These are phyloP conservation scores for Aspergillus sojae DNA, from an alignment of 2,329 filamentous ascomycete genomes.

Conservation along the genomic window DNA sequence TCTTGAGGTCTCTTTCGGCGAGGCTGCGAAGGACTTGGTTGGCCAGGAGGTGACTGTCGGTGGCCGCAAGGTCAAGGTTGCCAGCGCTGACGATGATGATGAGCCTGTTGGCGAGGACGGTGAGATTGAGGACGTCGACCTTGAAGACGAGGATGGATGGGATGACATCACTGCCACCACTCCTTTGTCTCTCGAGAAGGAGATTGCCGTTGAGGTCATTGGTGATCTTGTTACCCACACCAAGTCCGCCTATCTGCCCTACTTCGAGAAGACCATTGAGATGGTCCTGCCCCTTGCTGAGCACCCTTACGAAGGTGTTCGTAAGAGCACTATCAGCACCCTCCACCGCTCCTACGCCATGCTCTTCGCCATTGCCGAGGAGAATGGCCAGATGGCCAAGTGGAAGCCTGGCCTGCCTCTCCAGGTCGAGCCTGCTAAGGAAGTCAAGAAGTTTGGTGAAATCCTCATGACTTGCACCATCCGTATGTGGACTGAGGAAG, in stretches of 20 bases:
- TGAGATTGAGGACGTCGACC: constrained; percentile 64
- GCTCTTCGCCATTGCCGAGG: constrained; percentile 84
- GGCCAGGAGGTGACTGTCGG: constrained; percentile 76
- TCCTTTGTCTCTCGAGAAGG: constrained; percentile 90
- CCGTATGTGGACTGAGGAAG: constrained; percentile 83
- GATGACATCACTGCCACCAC: constrained; percentile 83
- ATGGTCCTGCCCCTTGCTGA: constrained; percentile 78
- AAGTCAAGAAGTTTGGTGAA: constrained; percentile 82
- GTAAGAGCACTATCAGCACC: constrained; percentile 87
- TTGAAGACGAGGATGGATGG: constrained; percentile 81
- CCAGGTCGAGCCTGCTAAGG: constrained; percentile 73
- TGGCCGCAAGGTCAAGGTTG: constrained; percentile 84
- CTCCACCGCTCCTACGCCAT: constrained; percentile 92
- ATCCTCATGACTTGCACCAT: constrained; percentile 83
- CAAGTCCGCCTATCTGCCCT: constrained; percentile 76
- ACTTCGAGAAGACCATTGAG: constrained; percentile 86
- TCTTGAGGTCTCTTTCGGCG: constrained; percentile 73
- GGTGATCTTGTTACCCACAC: constrained; percentile 90
- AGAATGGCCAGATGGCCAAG: constrained; percentile 73
- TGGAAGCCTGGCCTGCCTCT: constrained; percentile 88
- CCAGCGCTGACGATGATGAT: constrained; percentile 62
- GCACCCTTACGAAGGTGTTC: constrained; percentile 89
- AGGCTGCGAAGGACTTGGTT: constrained; percentile 72
- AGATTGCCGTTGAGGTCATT: constrained; percentile 92
- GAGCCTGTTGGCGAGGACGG: constrained; percentile 55